These are phyloP conservation scores for Cladophialophora yegresii DNA, from an alignment of 2,329 filamentous ascomycete genomes.

Conservation along the genomic window DNA sequence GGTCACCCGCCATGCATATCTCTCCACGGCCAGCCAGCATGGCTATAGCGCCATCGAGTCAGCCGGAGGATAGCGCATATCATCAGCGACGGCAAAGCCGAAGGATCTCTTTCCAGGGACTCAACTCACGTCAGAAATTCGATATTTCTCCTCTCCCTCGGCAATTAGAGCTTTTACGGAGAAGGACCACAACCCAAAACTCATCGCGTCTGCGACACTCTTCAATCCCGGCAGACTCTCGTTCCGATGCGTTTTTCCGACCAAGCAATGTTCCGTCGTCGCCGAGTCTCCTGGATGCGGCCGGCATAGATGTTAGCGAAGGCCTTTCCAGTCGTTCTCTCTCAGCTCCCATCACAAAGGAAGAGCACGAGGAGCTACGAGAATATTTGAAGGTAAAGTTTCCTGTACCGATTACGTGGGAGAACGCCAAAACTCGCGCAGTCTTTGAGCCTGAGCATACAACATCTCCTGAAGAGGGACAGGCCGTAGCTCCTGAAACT, in stretches of 20 bases:
- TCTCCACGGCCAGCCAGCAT: not conserved
- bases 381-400: not conserved
- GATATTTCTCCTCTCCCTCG: not conserved
- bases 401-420: slow-evolving; percentile 5
- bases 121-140: not conserved
- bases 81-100: not conserved
- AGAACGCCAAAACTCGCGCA: not conserved
- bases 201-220: not conserved
- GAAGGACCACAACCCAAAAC: not conserved
- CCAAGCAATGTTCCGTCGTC: not conserved
- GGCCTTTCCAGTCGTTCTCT: not conserved
- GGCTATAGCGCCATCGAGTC: not conserved
- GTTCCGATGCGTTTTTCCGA: not conserved
- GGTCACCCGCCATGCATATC: not conserved
- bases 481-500: not conserved
- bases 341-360: not conserved
- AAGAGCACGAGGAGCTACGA: not conserved
- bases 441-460: not conserved
- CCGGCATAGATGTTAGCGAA: not conserved
- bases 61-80: not conserved
- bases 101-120: not conserved
- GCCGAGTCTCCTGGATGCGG: not conserved
- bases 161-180: not conserved
- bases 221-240: not conserved
- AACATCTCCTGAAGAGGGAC: not conserved